Conservation (phyloP, 2,329 filamentous ascomycete species). For the Neopestalotiopsis clavispora region DNA sequence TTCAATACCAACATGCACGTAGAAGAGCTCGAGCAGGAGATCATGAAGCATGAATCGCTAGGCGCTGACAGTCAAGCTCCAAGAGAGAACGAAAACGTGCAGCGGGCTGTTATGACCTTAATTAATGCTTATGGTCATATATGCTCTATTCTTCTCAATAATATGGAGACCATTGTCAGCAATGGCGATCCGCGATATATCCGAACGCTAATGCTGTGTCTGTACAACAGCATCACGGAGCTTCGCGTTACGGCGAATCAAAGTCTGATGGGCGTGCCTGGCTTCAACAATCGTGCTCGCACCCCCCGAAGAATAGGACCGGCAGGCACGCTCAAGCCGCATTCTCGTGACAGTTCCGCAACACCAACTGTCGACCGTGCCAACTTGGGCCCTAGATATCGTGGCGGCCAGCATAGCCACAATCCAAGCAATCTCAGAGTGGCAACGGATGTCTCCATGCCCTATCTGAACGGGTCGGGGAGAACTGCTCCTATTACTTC, state of each 20-base stretch:
- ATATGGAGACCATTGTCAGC: constrained; percentile 68
- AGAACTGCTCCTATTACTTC: constrained; percentile 59
- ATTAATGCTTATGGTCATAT: constrained; percentile 70
- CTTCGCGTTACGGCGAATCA: constrained; percentile 57
- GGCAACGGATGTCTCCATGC: constrained; percentile 57
- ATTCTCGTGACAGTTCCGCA: constrained; percentile 55
- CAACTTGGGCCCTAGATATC: constrained; percentile 39
- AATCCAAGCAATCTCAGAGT: constrained; percentile 61
- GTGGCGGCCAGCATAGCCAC: constrained; percentile 45
- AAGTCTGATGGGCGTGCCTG: constrained; percentile 29
- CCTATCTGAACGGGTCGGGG: constrained; percentile 53
- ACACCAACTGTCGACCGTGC: constrained; percentile 58
- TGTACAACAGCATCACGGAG: constrained; percentile 73
- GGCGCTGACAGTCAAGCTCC: constrained; percentile 54
- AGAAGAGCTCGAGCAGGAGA: constrained; percentile 68
- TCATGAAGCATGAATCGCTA: constrained; percentile 63
- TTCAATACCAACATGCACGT: constrained; percentile 72
- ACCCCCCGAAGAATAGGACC: constrained; percentile 34
- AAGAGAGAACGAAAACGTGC: constrained; percentile 67
- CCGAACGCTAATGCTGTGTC: constrained; percentile 64
- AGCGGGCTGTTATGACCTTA: constrained; percentile 66
- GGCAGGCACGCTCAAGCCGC: constrained; percentile 55
- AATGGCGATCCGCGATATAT: constrained; percentile 71
- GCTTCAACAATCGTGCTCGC: constrained; percentile 23
- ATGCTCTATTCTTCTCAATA: constrained; percentile 62